These are phyloP conservation scores for Beauveria caledonica DNA, from an alignment of 2,329 filamentous ascomycete species.

Conservation along the genomic window DNA sequence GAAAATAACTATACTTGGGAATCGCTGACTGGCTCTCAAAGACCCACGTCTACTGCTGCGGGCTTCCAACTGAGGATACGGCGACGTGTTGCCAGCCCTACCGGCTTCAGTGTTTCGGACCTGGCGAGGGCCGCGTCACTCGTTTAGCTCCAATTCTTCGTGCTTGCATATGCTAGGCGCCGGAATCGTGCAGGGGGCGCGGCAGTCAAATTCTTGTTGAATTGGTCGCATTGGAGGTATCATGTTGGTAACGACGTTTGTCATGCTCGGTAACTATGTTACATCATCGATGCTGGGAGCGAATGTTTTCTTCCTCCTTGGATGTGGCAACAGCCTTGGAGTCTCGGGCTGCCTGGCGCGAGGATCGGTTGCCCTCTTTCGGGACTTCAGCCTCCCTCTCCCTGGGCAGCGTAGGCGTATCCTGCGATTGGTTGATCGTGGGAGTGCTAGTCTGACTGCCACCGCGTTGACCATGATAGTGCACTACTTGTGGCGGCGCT, in stretches of 20 bases:
- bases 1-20: background rate
- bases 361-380: background rate
- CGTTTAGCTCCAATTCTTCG: background rate
- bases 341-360: background rate
- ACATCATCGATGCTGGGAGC: conserved; percentile 8
- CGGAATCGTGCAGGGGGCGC: background rate
- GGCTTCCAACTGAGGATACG: background rate
- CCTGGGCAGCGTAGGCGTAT: conserved; percentile 34
- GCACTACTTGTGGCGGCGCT: conserved; percentile 55
- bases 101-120: background rate
- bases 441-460: conserved; percentile 60
- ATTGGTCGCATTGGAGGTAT: background rate
- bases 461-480: conserved; percentile 60
- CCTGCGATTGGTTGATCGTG: conserved; percentile 45
- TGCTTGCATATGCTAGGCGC: no score
- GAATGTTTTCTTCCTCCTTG: background rate
- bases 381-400: conserved; percentile 39
- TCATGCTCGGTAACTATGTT: background rate
- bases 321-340: background rate
- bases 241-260: no score
- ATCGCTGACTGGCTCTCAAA: background rate
- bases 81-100: background rate
- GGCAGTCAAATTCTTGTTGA: background rate
- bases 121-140: background rate
- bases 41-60: background rate